Base-by-base conservation (phyloP, 257 asterid genomes). In the Solanum bulbocastanum region DNA sequence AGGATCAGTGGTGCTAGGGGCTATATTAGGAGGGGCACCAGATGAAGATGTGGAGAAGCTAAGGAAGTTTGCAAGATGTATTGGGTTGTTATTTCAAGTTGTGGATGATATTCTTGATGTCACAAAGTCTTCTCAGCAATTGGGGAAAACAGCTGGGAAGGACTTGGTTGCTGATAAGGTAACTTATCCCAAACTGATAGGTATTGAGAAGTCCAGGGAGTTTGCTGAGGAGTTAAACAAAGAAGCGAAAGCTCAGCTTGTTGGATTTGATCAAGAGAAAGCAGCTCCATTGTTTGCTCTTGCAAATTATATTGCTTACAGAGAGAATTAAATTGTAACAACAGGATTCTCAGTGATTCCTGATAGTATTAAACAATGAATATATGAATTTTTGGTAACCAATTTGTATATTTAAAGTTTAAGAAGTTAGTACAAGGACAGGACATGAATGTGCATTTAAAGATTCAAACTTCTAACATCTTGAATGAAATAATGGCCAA, bases 121-220 rank as follows among this genome's bases (percentile, higher is more conserved):
- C 14, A 93, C 96, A 2, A 94, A 91, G 78, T 92, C 94, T 16
- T 91, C 95, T 2, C 83, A 91, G 46, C 93, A 94, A 52, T 37
- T 94, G 87, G 97, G 96, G 83, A 94, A 94, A 71, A 93, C 95
- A 4, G 96, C 97, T 0, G 97, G 96, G 30, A 94, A 92, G 42
- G 96, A 94, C n/a, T 89, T 93, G 89, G 91, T 91, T 83, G 91
- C 93, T 13, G 95, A 91, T 76, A 93, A 94, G 87, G 89, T 93
- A 2, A 94, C 95, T 37, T 94, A 94, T 52, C 96, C 96, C 4
- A 94, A 93, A 87, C 87, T 94, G 75, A 39, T 94, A 22, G 96
- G 97, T 20, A 52, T 94, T 6, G 91, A 92, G 14, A 94, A 91
- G 86, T 94, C 98, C 15, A 93, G 87, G 62, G 96, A 94, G 72